Percentiles rank a stretch among this genome's conserved stretches.
Conservation (phyloP, 192 early-diverging fungal species). For the Coemansia sp. region DNA sequence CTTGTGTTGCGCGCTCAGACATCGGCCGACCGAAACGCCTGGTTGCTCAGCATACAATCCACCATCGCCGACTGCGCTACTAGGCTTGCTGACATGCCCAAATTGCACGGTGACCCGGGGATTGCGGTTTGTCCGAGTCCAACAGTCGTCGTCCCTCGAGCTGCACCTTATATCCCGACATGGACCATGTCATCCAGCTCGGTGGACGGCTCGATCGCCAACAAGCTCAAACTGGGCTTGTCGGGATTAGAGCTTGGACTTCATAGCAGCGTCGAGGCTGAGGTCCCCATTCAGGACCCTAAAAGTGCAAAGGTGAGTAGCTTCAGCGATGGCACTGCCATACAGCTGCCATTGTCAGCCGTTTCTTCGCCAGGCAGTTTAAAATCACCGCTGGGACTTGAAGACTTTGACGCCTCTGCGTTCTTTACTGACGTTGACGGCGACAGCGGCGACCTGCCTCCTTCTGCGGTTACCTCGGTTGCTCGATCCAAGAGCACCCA, state of each 20-base stretch:
- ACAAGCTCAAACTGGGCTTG: background rate
- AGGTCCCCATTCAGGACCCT: background rate
- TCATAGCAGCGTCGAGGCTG: background rate
- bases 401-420: constrained; percentile 35
- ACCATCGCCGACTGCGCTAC: background rate
- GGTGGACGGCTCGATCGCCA: background rate
- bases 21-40: constrained; percentile 18
- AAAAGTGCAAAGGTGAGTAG: background rate
- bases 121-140: background rate
- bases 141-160: background rate
- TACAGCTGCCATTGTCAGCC: background rate
- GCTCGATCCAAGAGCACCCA: background rate
- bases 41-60: background rate
- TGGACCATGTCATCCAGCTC: constrained; percentile 1
- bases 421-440: constrained; percentile 31
- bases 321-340: background rate
- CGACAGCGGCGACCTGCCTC: background rate
- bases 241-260: background rate
- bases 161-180: background rate
- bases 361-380: background rate
- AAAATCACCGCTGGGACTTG: background rate
- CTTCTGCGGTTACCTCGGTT: background rate
- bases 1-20: constrained; percentile 40
- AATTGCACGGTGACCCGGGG: background rate
- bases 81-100: constrained; percentile 1